phyloP scores from a whole-genome alignment of 441 rosid species.

The Brassica hybrid region DNA sequence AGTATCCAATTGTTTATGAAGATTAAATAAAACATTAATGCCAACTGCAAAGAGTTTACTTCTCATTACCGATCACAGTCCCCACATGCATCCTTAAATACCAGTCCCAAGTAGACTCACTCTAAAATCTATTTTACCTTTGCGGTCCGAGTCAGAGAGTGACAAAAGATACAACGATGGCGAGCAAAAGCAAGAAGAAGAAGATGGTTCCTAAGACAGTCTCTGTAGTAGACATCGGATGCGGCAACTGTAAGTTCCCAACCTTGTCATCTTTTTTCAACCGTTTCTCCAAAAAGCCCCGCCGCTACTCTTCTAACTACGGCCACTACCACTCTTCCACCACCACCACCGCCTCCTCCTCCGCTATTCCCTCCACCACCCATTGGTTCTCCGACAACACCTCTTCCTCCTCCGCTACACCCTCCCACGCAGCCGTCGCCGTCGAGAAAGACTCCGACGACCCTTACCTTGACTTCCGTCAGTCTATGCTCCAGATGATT shows the following conservation, averaged over 20 bases:
- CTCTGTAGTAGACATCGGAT: constrained; percentile 64
- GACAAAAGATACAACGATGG: constrained; percentile 29
- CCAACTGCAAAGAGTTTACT: constrained; percentile 36
- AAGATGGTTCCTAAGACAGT: constrained; percentile 59
- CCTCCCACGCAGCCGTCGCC: constrained; percentile 48
- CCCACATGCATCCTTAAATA: constrained; percentile 44
- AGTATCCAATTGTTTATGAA: constrained; percentile 12
- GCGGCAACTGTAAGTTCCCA: constrained; percentile 66
- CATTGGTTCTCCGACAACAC: constrained; percentile 45
- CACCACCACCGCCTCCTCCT: constrained; percentile 27
- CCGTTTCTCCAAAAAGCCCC: constrained; percentile 44
- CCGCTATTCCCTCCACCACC: constrained; percentile 52
- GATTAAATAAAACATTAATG: constrained; percentile 31
- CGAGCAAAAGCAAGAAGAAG: constrained; percentile 48
- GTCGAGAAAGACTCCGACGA: constrained; percentile 76
- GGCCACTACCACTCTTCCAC: constrained; percentile 41
- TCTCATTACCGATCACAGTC: constrained; percentile 39
- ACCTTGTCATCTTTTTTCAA: constrained; percentile 56
- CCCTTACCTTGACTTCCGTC: constrained; percentile 72
- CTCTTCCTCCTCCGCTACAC: constrained; percentile 43
- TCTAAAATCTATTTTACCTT: constrained; percentile 16
- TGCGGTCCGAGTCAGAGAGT: constrained; percentile 13
- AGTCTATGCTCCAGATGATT: constrained; percentile 81
- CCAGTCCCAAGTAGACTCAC: constrained; percentile 23
- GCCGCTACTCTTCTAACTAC: constrained; percentile 31